Evolutionary conservation across 768 basidiomycete genomes (phyloP), one percentile per base, ranked within the genome.

Genomic region (Kondoa malvinella): DNA sequence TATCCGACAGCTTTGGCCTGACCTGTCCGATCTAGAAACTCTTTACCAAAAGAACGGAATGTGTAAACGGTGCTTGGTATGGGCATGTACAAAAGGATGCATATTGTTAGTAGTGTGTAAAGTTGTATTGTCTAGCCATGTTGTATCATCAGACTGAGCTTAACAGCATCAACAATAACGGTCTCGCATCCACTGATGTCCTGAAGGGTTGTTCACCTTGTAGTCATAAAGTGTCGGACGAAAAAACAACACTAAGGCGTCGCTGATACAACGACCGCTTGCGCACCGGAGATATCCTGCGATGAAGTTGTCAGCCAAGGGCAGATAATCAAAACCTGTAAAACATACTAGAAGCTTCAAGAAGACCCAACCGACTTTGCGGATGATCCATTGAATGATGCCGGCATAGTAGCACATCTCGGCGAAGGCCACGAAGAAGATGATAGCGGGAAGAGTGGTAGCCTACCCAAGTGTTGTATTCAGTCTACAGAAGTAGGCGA

Each of bases 331-430:
- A 8, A 50, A 21, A 21, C 8, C 21, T 8, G 21, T 21, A 8
- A 21, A 50, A 21, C 40, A 8, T 50, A 50, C 40, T 8, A 94
- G 82, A 65, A 88, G 78, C 77, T 89, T 91, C 80, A 88, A 90
- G 82, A 94, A 92, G 79, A 92, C 82, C 88, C 88, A 90, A 1
- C 90, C 91, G 74, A 94, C 91, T 76, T 88, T 80, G 73, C 83
- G 83, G 77, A 94, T 84, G 73, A 94, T 77, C 89, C 91, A 94
- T 80, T 92, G 89, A 89, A 94, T 92, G 33, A 88, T 86, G 63
- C 73, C 78, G 40, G 76, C 77, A 70, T 91, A 87, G 79, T 90
- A 92, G 78, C 89, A 76, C 87, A 91, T 89, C 77, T 92, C 89
- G 66, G 92, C 83, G 71, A 89, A 87, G 30, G 91, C 89, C 72